Conservation (phyloP, 768 basidiomycete genomes). For the Agaricus sinodeliciosus region DNA sequence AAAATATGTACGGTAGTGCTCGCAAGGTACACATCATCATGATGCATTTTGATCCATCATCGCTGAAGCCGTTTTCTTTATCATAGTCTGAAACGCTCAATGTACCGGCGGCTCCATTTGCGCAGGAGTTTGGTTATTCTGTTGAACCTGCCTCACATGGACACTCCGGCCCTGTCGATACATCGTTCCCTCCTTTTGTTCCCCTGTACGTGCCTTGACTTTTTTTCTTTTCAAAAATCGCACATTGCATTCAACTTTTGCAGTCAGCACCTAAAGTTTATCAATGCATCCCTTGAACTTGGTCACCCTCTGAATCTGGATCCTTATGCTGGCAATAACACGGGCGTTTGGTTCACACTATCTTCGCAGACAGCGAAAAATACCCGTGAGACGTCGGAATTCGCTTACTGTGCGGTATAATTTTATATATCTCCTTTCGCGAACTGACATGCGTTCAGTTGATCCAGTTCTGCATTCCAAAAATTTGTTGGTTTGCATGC, state of each 20-base stretch:
- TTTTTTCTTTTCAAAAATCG: neutral
- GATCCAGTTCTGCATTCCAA: slow-evolving; percentile 17
- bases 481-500: slow-evolving; percentile 9
- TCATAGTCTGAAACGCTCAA: slow-evolving; percentile 24
- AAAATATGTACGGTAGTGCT: slow-evolving; percentile 30
- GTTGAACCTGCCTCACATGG: slow-evolving; percentile 28
- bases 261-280: slow-evolving; percentile 24
- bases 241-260: neutral
- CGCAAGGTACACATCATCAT: slow-evolving; percentile 15
- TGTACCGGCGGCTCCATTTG: slow-evolving; percentile 20
- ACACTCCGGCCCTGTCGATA: slow-evolving; percentile 36
- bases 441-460: slow-evolving; percentile 12
- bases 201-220: slow-evolving; percentile 17
- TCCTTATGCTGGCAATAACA: slow-evolving; percentile 42
- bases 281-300: slow-evolving; percentile 24
- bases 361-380: slow-evolving; percentile 49
- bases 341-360: slow-evolving; percentile 48
- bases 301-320: slow-evolving; percentile 30
- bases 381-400: slow-evolving; percentile 23
- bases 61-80: slow-evolving; percentile 14
- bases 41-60: neutral
- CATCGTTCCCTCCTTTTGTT: slow-evolving; percentile 28
- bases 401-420: slow-evolving; percentile 21
- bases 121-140: slow-evolving; percentile 20
- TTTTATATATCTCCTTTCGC: neutral